Conservation (phyloP, 805 yeast genomes). For the Dipodascopsis uninucleata region DNA sequence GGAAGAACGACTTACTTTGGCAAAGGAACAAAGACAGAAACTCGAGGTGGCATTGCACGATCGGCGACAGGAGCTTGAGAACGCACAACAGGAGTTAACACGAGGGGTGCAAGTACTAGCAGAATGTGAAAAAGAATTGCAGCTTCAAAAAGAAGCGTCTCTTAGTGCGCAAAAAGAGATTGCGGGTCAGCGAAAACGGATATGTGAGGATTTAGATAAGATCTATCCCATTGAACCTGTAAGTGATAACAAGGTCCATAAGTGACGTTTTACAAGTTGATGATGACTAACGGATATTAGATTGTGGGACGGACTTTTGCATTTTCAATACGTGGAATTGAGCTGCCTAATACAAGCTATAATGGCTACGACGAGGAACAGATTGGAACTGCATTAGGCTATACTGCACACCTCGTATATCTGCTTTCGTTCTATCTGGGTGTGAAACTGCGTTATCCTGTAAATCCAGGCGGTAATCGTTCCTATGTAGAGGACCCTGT, state of each 20-base stretch:
- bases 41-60: no score
- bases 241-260: constrained; percentile 27
- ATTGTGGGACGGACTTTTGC: constrained; percentile 23
- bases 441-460: constrained; percentile 49
- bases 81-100: constrained; percentile 6
- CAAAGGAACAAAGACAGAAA: constrained; percentile 3
- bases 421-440: constrained; percentile 43
- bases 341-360: constrained; percentile 32
- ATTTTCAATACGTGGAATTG: constrained; percentile 38
- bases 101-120: constrained; percentile 1
- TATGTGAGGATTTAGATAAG: constrained; percentile 32
- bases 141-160: no score
- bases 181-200: constrained; percentile 26
- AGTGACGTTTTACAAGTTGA: constrained; percentile 3
- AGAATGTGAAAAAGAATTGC: constrained; percentile 1
- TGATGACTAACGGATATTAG: not conserved
- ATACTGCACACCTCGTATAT: constrained; percentile 43
- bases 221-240: constrained; percentile 37
- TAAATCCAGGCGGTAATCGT: constrained; percentile 46
- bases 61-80: constrained; percentile 12
- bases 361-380: constrained; percentile 27
- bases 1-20: constrained; percentile 2
- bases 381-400: constrained; percentile 45
- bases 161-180: no score
- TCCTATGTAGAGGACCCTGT: constrained; percentile 50